Percentiles rank a stretch among this genome's conserved stretches.
phyloP scores from a whole-genome alignment of 2,329 filamentous ascomycete species.

The Calonectria fujianensis region DNA sequence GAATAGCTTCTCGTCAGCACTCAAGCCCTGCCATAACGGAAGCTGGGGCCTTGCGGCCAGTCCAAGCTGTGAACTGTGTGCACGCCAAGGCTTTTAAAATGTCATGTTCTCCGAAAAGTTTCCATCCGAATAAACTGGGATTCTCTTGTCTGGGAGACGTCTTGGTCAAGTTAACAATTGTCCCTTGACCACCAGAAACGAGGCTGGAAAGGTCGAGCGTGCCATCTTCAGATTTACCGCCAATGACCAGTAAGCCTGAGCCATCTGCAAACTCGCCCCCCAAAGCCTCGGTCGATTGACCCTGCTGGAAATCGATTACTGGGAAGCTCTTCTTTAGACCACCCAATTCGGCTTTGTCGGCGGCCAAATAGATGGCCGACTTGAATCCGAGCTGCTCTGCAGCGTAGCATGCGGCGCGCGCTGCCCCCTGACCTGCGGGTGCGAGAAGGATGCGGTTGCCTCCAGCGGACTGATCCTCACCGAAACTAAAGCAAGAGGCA shows the following conservation, averaged over 20 bases:
- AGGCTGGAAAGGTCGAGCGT: neutral
- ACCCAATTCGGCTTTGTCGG: neutral
- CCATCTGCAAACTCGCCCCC: neutral
- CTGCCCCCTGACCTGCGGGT: neutral
- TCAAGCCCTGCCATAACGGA: constrained; percentile 3
- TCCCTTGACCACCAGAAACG: neutral
- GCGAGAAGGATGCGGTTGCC: neutral
- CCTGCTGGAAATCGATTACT: neutral
- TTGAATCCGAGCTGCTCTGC: constrained; percentile 2
- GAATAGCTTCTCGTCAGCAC: neutral
- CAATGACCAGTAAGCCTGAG: neutral
- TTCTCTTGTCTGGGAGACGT: neutral
- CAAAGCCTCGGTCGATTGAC: neutral
- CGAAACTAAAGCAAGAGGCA: neutral
- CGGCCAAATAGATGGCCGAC: neutral
- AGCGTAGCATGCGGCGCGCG: neutral
- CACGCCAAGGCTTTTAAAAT: neutral
- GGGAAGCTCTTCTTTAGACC: neutral
- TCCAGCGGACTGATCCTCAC: neutral
- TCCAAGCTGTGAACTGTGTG: neutral
- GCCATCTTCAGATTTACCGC: neutral
- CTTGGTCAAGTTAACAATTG: neutral
- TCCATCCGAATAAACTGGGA: neutral
- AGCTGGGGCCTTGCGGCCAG: neutral
- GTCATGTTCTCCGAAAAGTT: neutral